Percentiles rank a stretch among this genome's conserved stretches.
Conservation (phyloP, 1,139 yeast species). For the Yamadazyma atmosphaerica region DNA sequence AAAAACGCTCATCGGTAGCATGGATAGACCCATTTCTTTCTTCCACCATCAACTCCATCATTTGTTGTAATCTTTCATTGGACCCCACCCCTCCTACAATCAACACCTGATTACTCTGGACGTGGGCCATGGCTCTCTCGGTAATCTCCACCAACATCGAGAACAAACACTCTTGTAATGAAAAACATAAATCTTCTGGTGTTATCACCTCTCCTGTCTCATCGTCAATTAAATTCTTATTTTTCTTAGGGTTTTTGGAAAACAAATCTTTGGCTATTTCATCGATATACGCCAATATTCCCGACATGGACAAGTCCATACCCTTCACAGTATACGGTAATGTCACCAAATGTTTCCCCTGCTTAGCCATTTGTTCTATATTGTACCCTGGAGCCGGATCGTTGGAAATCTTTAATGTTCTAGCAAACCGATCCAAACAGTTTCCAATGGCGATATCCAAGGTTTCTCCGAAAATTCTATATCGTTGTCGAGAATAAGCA, state of each 20-base stretch:
- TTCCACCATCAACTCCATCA: conserved; percentile 93
- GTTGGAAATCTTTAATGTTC: conserved; percentile 83
- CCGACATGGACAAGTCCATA: conserved; percentile 97
- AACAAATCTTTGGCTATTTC: conserved; percentile 72
- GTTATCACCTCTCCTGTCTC: conserved; percentile 63
- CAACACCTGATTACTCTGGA: conserved; percentile 81
- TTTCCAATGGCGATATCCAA: conserved; percentile 96
- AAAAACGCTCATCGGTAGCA: conserved; percentile 96
- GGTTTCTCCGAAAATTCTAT: conserved; percentile 96
- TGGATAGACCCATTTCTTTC: conserved; percentile 85
- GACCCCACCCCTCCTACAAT: conserved; percentile 99
- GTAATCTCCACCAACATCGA: conserved; percentile 98
- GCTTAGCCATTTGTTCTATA: conserved; percentile 89
- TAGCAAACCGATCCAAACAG: conserved; percentile 92
- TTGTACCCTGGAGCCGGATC: conserved; percentile 98
- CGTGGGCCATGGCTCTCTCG: conserved; percentile 98
- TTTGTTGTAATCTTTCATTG: conserved; percentile 83
- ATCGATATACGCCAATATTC: conserved; percentile 84
- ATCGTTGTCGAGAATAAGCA: conserved; percentile 90
- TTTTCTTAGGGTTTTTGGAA: conserved; percentile 45
- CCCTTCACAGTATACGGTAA: conserved; percentile 97
- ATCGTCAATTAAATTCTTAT: conserved; percentile 47
- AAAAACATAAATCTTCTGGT: conserved; percentile 86
- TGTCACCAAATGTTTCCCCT: conserved; percentile 65
- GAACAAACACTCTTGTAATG: conserved; percentile 87